Evolutionary conservation across 495 filamentous ascomycete genomes (phyloP).

Genomic region (Staphylotrichum longicolle): DNA sequence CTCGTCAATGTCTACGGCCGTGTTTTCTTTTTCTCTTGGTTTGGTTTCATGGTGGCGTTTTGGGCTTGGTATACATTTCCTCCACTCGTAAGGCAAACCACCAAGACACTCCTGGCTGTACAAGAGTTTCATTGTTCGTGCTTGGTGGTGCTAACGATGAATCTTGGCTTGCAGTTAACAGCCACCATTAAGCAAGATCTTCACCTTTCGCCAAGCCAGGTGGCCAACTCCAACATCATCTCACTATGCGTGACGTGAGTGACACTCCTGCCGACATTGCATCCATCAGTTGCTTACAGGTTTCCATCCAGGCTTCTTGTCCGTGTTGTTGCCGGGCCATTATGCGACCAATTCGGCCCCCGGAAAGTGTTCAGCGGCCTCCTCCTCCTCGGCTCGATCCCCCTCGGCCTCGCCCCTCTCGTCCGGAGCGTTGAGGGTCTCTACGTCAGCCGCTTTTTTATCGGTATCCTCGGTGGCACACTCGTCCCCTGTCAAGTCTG

Average conservation of each 20-base stretch:
- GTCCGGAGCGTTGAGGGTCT: slow-evolving; percentile 68
- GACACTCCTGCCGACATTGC: background rate
- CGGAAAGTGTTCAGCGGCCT: slow-evolving; percentile 74
- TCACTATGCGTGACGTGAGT: slow-evolving; percentile 50
- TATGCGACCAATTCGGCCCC: slow-evolving; percentile 83
- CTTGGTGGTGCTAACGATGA: too few relatives aligned
- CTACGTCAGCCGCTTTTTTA: slow-evolving; percentile 80
- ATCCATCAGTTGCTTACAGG: background rate
- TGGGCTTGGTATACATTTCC: slow-evolving; percentile 90
- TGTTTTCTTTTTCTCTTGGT: slow-evolving; percentile 92
- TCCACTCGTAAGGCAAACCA: slow-evolving; percentile 59
- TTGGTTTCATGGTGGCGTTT: slow-evolving; percentile 94
- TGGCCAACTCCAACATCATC: slow-evolving; percentile 90
- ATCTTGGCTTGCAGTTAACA: slow-evolving; percentile 47
- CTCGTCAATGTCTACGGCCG: slow-evolving; percentile 77
- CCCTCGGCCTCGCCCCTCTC: slow-evolving; percentile 78
- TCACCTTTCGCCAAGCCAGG: slow-evolving; percentile 63
- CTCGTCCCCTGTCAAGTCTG: slow-evolving; percentile 97
- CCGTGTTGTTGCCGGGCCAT: slow-evolving; percentile 73
- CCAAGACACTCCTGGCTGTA: background rate
- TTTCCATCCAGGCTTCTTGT: slow-evolving; percentile 72
- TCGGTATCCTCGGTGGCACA: slow-evolving; percentile 84
- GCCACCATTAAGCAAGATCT: slow-evolving; percentile 78
- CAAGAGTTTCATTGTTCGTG: background rate
- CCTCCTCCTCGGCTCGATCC: slow-evolving; percentile 73